Percentiles rank a stretch among this genome's conserved stretches.
phyloP scores from a whole-genome alignment of 441 rosid genomes.

The Pelargonium myrrhifolium region DNA sequence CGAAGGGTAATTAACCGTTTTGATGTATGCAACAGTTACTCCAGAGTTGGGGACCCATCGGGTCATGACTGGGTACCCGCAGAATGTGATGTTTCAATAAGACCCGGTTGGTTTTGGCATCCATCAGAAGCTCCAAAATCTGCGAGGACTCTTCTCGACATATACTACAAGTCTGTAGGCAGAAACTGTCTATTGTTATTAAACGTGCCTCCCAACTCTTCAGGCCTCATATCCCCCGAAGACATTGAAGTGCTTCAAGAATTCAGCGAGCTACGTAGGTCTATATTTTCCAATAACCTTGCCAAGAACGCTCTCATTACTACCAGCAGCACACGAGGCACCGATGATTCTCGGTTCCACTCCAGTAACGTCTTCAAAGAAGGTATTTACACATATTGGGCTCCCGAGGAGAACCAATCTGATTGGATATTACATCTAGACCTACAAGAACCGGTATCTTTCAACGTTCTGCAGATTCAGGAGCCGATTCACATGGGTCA shows the following conservation, averaged over 20 bases:
- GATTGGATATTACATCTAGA: slow-evolving; percentile 46
- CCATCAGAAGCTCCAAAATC: slow-evolving; percentile 69
- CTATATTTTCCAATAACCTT: slow-evolving; percentile 55
- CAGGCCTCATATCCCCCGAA: slow-evolving; percentile 64
- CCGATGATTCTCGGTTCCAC: slow-evolving; percentile 22
- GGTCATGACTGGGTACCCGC: slow-evolving; percentile 89
- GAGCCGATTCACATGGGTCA: slow-evolving; percentile 95
- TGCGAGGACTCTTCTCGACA: slow-evolving; percentile 52
- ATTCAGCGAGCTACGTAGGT: slow-evolving; percentile 38
- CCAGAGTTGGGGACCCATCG: slow-evolving; percentile 46
- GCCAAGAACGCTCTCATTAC: slow-evolving; percentile 36
- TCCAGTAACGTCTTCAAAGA: slow-evolving; percentile 47
- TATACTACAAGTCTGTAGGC: slow-evolving; percentile 70
- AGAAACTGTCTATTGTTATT: slow-evolving; percentile 66
- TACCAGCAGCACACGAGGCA: slow-evolving; percentile 50
- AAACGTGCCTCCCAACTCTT: slow-evolving; percentile 74
- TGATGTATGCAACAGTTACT: slow-evolving; percentile 40
- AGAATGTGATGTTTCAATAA: slow-evolving; percentile 87
- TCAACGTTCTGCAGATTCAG: slow-evolving; percentile 61
- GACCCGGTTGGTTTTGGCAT: slow-evolving; percentile 98
- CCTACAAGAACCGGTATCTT: slow-evolving; percentile 41
- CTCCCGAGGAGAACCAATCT: slow-evolving; percentile 49
- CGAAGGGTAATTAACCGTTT: not conserved
- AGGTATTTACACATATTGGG: slow-evolving; percentile 71
- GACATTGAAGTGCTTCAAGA: slow-evolving; percentile 63